Percentiles rank a stretch among this genome's conserved stretches.
phyloP scores from a whole-genome alignment of 305 asterid genomes.

The Fraxinus ornus region DNA sequence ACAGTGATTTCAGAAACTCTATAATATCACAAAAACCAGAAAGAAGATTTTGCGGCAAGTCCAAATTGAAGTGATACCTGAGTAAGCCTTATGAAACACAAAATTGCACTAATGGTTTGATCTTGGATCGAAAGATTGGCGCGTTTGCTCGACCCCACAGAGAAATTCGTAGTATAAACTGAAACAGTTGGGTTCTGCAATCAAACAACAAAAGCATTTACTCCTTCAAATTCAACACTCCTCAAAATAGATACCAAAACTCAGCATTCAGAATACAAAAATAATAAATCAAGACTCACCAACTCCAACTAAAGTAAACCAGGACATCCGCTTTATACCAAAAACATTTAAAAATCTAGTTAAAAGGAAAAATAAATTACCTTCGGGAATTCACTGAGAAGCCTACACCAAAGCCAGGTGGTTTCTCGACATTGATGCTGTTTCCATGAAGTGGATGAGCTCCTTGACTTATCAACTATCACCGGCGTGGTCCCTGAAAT shows the following conservation, averaged over 20 bases:
- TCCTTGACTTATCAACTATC: conserved; percentile 53
- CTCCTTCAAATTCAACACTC: neutral
- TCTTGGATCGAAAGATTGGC: conserved; percentile 68
- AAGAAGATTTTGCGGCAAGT: neutral
- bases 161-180: conserved; percentile 49
- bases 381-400: conserved; percentile 61
- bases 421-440: conserved; percentile 50
- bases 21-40: neutral
- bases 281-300: neutral
- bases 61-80: conserved; percentile 44
- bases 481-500: conserved; percentile 46
- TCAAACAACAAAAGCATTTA: neutral
- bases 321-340: neutral
- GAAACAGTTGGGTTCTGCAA: conserved; percentile 64
- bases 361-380: conserved; percentile 30
- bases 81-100: conserved; percentile 57
- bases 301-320: conserved; percentile 6
- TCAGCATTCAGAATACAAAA: neutral
- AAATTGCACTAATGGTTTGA: conserved; percentile 45
- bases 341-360: neutral
- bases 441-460: conserved; percentile 55
- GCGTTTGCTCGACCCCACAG: conserved; percentile 64
- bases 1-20: neutral
- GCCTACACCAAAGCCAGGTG: conserved; percentile 75
- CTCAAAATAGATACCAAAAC: neutral